Conservation (phyloP, 257 asterid species). For the Agastache rugosa region DNA sequence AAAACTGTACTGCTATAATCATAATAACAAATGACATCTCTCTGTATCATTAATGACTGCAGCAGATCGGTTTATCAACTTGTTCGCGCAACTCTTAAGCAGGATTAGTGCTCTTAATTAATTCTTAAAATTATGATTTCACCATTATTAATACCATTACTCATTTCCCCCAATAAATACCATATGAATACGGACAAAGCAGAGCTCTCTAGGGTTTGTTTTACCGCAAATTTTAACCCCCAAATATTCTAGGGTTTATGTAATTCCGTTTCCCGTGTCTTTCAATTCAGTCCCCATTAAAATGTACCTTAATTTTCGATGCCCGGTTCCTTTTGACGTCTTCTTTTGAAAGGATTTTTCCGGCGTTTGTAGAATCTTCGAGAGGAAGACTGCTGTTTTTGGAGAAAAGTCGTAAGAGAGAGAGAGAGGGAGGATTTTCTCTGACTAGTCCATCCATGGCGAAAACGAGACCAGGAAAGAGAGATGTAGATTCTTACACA, state of each 20-base stretch:
- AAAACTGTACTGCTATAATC: background rate
- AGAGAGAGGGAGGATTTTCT: conserved; percentile 21
- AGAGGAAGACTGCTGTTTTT: background rate
- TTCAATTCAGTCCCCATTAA: conserved; percentile 19
- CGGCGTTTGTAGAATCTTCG: conserved; percentile 6
- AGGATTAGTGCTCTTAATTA: conserved; percentile 15
- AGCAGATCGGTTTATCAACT: background rate
- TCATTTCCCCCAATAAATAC: conserved; percentile 29
- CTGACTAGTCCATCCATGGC: conserved; percentile 49
- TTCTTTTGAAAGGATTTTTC: background rate
- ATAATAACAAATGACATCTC: background rate
- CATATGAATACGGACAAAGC: conserved; percentile 24
- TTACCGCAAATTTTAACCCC: conserved; percentile 21
- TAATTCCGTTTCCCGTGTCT: background rate
- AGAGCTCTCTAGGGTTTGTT: conserved; percentile 38
- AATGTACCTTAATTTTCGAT: conserved; percentile 27
- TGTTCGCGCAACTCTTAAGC: conserved; percentile 14
- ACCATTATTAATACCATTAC: background rate
- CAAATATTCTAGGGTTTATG: conserved; percentile 43
- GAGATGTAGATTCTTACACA: conserved; percentile 54
- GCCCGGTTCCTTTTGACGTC: conserved; percentile 7
- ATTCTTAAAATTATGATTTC: background rate
- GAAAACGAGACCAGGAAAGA: conserved; percentile 56
- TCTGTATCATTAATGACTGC: background rate
- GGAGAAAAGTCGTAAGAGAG: background rate